Evolutionary conservation across 495 filamentous ascomycete species (phyloP).

Genomic region (Xylaria flabelliformis): DNA sequence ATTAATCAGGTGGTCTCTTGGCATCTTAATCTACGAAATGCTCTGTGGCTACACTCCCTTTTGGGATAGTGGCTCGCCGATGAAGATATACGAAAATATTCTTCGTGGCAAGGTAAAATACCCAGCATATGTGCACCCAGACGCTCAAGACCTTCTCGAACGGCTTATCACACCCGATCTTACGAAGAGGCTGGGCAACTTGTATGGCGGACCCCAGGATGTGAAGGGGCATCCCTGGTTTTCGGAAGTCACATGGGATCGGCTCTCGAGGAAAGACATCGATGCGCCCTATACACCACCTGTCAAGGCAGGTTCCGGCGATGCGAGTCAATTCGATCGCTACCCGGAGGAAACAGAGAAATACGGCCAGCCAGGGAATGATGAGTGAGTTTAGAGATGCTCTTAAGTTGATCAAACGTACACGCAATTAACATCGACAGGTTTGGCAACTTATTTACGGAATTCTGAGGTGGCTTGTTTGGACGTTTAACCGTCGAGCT

Average conservation of each 20-base stretch:
- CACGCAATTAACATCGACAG: constrained; percentile 48
- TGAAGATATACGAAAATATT: constrained; percentile 99
- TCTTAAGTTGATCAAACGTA: background rate
- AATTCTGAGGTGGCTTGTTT: constrained; percentile 59
- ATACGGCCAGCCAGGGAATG: constrained; percentile 78
- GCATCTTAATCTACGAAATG: constrained; percentile 99
- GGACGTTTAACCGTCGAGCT: background rate
- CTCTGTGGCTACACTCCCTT: constrained; percentile 98
- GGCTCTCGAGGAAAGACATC: constrained; percentile 91
- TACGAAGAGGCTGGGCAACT: constrained; percentile 92
- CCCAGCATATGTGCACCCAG: constrained; percentile 90
- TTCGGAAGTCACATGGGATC: constrained; percentile 96
- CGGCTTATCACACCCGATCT: constrained; percentile 93
- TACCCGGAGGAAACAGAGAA: constrained; percentile 96
- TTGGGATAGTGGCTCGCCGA: constrained; percentile 95
- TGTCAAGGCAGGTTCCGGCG: constrained; percentile 87
- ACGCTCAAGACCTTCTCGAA: constrained; percentile 90
- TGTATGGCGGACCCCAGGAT: constrained; percentile 89
- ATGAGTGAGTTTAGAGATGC: constrained; percentile 72
- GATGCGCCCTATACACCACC: constrained; percentile 99
- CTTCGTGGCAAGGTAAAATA: constrained; percentile 92
- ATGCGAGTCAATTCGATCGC: constrained; percentile 96
- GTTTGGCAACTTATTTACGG: constrained; percentile 73
- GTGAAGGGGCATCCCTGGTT: constrained; percentile 98
- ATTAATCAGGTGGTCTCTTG: constrained; percentile 86